These are phyloP conservation scores for Physcia stellaris DNA, from an alignment of 495 filamentous ascomycete genomes.

Conservation along the genomic window DNA sequence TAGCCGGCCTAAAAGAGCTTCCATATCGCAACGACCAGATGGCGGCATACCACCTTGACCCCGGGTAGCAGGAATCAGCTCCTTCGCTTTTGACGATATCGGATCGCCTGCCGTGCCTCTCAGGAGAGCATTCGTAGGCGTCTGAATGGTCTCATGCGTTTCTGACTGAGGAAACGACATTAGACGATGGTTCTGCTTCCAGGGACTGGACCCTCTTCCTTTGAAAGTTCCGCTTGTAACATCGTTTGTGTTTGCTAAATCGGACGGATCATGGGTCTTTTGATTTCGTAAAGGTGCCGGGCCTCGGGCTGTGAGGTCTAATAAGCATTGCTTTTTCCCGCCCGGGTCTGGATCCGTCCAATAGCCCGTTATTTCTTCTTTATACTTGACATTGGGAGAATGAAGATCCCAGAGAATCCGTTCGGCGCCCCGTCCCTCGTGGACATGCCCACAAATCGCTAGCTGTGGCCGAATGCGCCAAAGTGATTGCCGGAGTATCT, in stretches of 20 bases:
- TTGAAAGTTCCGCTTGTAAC: too few species aligned
- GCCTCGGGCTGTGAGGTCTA: constrained; percentile 40
- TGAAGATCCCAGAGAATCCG: constrained; percentile 25
- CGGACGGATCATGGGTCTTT: too few species aligned
- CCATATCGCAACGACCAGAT: constrained; percentile 26
- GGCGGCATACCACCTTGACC: constrained; percentile 26
- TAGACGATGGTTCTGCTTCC: too few species aligned
- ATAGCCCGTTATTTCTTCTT: constrained; percentile 18
- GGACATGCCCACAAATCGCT: constrained; percentile 37
- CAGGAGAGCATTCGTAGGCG: too few species aligned
- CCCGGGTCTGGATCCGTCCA: constrained; percentile 33
- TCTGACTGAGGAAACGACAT: too few species aligned
- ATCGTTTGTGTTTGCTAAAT: too few species aligned
- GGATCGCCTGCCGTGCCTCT: too few species aligned
- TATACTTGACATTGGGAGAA: constrained; percentile 13
- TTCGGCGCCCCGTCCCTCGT: constrained; percentile 34
- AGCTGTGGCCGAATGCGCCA: constrained; percentile 29
- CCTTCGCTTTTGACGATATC: too few species aligned
- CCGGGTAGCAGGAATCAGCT: constrained; percentile 8
- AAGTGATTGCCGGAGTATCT: constrained; percentile 23
- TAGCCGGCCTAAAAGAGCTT: constrained; percentile 25
- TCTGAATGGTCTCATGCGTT: too few species aligned
- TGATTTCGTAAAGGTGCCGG: constrained; percentile 28
- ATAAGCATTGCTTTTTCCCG: constrained; percentile 44
- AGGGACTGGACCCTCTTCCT: too few species aligned